Conservation (phyloP, 345 rosid genomes). For the Gossypium anomalum region DNA sequence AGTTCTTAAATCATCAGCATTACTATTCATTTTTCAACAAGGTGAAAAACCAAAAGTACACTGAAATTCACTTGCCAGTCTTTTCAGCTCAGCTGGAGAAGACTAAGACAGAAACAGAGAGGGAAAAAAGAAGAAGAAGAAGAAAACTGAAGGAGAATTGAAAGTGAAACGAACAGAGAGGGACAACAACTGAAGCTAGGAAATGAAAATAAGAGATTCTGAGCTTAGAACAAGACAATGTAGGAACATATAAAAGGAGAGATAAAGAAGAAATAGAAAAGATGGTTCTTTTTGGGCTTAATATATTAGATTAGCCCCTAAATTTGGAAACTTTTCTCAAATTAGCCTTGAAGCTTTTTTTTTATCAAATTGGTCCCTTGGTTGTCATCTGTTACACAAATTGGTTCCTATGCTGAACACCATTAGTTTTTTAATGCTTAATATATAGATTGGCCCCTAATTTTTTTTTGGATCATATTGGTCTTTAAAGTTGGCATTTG, state of each 20-base stretch:
- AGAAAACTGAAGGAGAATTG: constrained; percentile 17
- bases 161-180: constrained; percentile 20
- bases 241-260: constrained; percentile 20
- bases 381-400: too few species aligned
- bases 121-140: neutral
- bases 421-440: too few species aligned
- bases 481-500: too few species aligned
- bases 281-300: constrained; percentile 7
- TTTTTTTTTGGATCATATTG: too few species aligned
- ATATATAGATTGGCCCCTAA: too few species aligned
- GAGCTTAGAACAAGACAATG: constrained; percentile 55
- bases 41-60: constrained; percentile 21
- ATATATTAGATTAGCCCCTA: too few species aligned
- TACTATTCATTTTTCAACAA: constrained; percentile 16
- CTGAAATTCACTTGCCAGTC: constrained; percentile 11
- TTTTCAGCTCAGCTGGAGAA: constrained; percentile 10
- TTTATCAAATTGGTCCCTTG: too few species aligned
- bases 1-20: constrained; percentile 20
- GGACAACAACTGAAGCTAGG: constrained; percentile 31
- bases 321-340: too few species aligned
- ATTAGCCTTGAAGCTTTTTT: too few species aligned
- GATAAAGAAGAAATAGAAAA: constrained; percentile 20
- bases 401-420: too few species aligned
- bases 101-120: constrained; percentile 18
- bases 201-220: constrained; percentile 40